Conservation (phyloP, 1,139 yeast species). For the Yamadazyma friedrichii region DNA sequence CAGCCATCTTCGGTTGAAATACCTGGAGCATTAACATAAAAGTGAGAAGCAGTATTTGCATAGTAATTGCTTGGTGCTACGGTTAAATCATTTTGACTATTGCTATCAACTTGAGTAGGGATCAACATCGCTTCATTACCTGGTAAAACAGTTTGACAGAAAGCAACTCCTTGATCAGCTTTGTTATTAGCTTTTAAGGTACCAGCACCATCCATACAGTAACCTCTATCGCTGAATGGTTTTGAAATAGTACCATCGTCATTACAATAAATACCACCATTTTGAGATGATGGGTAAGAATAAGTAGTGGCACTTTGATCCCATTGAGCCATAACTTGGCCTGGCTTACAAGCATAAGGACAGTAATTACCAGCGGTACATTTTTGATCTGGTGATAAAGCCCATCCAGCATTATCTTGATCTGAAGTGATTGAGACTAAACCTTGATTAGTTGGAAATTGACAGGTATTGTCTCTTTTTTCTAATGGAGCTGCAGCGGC, state of each 20-base stretch:
- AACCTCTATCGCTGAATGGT: conserved; percentile 57
- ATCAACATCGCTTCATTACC: conserved; percentile 94
- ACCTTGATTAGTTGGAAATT: conserved; percentile 64
- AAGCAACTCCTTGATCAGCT: conserved; percentile 61
- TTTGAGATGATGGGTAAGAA: conserved; percentile 66
- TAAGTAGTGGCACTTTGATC: conserved; percentile 59
- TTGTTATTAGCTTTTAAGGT: conserved; percentile 61
- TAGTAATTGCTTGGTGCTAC: conserved; percentile 79
- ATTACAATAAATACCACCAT: conserved; percentile 82
- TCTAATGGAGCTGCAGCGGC: conserved; percentile 28
- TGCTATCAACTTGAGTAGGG: conserved; percentile 64
- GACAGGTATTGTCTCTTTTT: conserved; percentile 48
- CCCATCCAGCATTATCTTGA: conserved; percentile 79
- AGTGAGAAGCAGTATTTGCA: conserved; percentile 83
- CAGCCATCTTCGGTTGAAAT: conserved; percentile 75
- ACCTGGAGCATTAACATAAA: conserved; percentile 85
- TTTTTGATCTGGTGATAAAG: conserved; percentile 72
- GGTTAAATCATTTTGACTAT: conserved; percentile 54
- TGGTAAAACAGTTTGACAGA: conserved; percentile 91
- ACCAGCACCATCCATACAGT: conserved; percentile 77
- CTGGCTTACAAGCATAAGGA: conserved; percentile 88
- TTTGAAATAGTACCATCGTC: conserved; percentile 64
- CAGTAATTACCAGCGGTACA: conserved; percentile 78
- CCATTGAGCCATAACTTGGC: conserved; percentile 80
- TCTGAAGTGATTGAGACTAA: conserved; percentile 64